Percentiles rank a stretch among this genome's conserved stretches.
Conservation (phyloP, 495 filamentous ascomycete genomes). For the Penicillium atrosanguineum region DNA sequence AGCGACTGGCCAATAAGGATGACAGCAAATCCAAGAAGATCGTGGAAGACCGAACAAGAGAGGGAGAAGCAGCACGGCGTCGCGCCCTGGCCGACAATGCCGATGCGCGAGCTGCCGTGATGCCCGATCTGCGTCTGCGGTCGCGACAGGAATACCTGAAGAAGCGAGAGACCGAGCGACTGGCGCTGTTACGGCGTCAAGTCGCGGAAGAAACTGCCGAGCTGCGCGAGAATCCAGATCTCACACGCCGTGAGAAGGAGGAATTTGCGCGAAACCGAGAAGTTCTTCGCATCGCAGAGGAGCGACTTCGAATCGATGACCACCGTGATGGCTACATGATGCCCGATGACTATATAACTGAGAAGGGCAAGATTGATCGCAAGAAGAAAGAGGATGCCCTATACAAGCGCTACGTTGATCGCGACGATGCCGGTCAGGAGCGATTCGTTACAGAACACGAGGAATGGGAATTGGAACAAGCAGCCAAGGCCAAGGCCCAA, state of each 20-base stretch:
- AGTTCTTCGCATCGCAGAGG: constrained; percentile 82
- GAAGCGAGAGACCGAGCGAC: constrained; percentile 82
- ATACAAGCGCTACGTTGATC: constrained; percentile 87
- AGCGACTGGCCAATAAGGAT: constrained; percentile 68
- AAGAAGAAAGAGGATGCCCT: constrained; percentile 89
- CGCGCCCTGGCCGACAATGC: constrained; percentile 64
- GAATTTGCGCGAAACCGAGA: constrained; percentile 91
- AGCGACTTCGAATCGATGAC: constrained; percentile 84
- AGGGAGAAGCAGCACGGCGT: constrained; percentile 56
- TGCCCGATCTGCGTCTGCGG: constrained; percentile 74
- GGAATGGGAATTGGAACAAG: constrained; percentile 93
- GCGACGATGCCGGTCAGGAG: constrained; percentile 84
- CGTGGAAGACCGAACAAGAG: constrained; percentile 63
- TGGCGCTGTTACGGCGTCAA: constrained; percentile 83
- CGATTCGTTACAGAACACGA: constrained; percentile 91
- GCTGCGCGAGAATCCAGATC: constrained; percentile 67
- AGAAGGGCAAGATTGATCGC: constrained; percentile 85
- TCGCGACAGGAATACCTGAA: constrained; percentile 91
- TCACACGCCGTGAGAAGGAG: constrained; percentile 77
- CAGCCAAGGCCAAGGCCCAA: constrained; percentile 84
- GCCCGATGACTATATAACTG: constrained; percentile 91
- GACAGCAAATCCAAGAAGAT: constrained; percentile 69
- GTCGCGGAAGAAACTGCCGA: constrained; percentile 89
- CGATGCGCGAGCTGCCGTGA: constrained; percentile 57
- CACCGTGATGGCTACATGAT: constrained; percentile 90